A percentile compares a stretch with the other conserved stretches of the same genome.
Evolutionary conservation across 495 filamentous ascomycete species (phyloP).

Genomic region (Aspergillus hancockii): DNA sequence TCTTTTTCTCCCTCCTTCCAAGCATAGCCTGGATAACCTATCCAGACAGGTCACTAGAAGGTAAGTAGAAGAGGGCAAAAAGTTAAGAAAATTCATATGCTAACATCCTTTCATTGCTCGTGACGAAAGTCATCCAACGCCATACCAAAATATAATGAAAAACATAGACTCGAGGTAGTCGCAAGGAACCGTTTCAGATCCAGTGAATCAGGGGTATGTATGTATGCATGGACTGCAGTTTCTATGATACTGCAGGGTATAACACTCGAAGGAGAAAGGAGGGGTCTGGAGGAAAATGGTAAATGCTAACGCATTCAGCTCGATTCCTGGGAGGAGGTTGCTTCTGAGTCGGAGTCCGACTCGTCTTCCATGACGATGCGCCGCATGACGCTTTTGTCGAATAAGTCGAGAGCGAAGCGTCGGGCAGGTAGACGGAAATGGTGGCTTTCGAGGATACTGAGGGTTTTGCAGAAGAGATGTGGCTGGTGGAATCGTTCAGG

Average conservation of each 20-base stretch:
- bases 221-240: neutral
- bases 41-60: neutral
- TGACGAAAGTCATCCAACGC: slow-evolving; percentile 19
- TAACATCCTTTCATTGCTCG: slow-evolving; percentile 25
- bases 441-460: slow-evolving; percentile 84
- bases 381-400: slow-evolving; percentile 84
- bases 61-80: slow-evolving; percentile 1
- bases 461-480: slow-evolving; percentile 77
- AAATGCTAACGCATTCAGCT: slow-evolving; percentile 12
- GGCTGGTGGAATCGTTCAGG: slow-evolving; percentile 72
- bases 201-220: neutral
- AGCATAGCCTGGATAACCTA: neutral
- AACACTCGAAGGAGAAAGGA: neutral
- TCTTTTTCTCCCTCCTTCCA: neutral
- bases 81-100: slow-evolving; percentile 11
- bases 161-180: slow-evolving; percentile 24
- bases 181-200: neutral
- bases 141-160: slow-evolving; percentile 6
- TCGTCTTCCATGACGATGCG: slow-evolving; percentile 74
- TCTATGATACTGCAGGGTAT: neutral
- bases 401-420: slow-evolving; percentile 87
- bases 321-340: slow-evolving; percentile 29
- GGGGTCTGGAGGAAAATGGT: neutral
- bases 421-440: slow-evolving; percentile 83
- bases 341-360: slow-evolving; percentile 45